phyloP scores from a whole-genome alignment of 2,329 filamentous ascomycete species.

The Calonectria hongkongensis region DNA sequence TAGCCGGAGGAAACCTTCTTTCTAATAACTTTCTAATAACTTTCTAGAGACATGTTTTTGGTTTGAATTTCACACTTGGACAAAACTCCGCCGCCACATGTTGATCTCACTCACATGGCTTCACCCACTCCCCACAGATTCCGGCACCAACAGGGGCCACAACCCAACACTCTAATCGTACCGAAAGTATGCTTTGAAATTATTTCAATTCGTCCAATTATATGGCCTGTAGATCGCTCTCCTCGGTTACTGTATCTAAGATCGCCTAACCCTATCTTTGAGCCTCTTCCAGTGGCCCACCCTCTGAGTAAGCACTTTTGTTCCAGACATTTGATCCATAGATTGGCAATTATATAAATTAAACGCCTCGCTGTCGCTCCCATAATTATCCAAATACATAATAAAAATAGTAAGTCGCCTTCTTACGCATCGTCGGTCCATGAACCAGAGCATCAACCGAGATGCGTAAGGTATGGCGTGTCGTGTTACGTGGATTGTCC shows the following conservation, averaged over 20 bases:
- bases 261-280: slow-evolving; percentile 22
- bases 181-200: not conserved
- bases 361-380: slow-evolving; percentile 47
- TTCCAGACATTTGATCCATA: slow-evolving; percentile 19
- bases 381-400: slow-evolving; percentile 39
- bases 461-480: slow-evolving; percentile 30
- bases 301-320: slow-evolving; percentile 20
- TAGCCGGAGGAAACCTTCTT: not conserved
- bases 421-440: slow-evolving; percentile 22
- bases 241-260: slow-evolving; percentile 31
- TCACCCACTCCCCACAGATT: slow-evolving; percentile 42
- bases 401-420: slow-evolving; percentile 41
- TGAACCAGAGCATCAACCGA: slow-evolving; percentile 32
- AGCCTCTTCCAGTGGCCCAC: slow-evolving; percentile 1
- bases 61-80: slow-evolving; percentile 33
- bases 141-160: slow-evolving; percentile 42
- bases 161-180: not conserved
- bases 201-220: slow-evolving; percentile 28
- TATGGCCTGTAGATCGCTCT: slow-evolving; percentile 31
- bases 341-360: slow-evolving; percentile 33
- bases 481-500: slow-evolving; percentile 32
- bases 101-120: slow-evolving; percentile 29
- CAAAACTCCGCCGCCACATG: slow-evolving; percentile 15
- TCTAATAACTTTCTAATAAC: too few relatives aligned
- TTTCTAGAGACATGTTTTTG: slow-evolving; percentile 30